Evolutionary conservation across 2,329 filamentous ascomycete species (phyloP).

Genomic region (Exophiala xenobiotica): DNA sequence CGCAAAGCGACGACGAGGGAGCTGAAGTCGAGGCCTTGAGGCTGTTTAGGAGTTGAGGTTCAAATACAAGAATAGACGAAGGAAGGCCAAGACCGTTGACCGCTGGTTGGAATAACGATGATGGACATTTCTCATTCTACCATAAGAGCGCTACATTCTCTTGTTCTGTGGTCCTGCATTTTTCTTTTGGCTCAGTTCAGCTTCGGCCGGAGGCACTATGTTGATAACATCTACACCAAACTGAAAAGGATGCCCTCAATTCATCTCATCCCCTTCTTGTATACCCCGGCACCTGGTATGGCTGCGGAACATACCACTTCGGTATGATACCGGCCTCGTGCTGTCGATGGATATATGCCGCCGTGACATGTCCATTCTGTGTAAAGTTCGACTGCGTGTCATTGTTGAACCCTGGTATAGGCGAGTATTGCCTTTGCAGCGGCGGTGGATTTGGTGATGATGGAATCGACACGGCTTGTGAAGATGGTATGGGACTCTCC

Average conservation of each 20-base stretch:
- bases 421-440: constrained; percentile 21
- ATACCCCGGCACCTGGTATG: constrained; percentile 38
- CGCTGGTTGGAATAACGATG: no score
- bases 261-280: constrained; percentile 28
- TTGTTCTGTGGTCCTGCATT: background rate
- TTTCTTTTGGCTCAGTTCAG: background rate
- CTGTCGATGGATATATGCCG: constrained; percentile 30
- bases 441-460: constrained; percentile 20
- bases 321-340: constrained; percentile 25
- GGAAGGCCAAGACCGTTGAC: no score
- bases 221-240: no score
- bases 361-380: constrained; percentile 30
- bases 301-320: constrained; percentile 34
- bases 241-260: no score
- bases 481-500: constrained; percentile 2
- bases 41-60: constrained; percentile 32
- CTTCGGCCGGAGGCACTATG: background rate
- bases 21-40: constrained; percentile 36
- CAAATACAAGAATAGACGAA: no score
- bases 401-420: constrained; percentile 29
- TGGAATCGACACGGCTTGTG: constrained; percentile 14
- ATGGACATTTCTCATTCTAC: background rate
- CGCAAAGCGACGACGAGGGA: constrained; percentile 35
- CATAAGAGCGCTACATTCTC: background rate
- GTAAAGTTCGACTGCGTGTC: constrained; percentile 32